phyloP scores from a whole-genome alignment of 108 stramenopile genomes.

The Cylindrotheca closterium region DNA sequence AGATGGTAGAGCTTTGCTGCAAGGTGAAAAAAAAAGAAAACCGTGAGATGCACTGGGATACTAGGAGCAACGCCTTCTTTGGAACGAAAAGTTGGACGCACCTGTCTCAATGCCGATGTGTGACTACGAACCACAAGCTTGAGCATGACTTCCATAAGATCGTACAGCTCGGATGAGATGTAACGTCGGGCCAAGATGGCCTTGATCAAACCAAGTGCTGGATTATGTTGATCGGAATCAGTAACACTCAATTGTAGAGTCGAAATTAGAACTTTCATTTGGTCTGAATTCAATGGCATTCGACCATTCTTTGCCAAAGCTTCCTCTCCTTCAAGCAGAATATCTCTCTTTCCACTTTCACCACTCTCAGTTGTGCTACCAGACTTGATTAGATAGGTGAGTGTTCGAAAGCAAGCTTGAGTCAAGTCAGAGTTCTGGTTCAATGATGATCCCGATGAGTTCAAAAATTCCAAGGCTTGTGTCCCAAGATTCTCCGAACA shows the following conservation, averaged over 20 bases:
- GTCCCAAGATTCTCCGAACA: slow-evolving; percentile 67
- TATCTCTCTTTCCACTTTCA: not conserved
- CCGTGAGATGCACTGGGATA: too few species aligned
- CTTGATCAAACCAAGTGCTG: slow-evolving; percentile 75
- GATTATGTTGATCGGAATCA: slow-evolving; percentile 78
- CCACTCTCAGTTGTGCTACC: not conserved
- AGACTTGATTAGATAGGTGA: slow-evolving; percentile 66
- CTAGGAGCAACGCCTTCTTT: too few species aligned
- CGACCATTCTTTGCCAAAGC: slow-evolving; percentile 4
- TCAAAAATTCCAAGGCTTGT: slow-evolving; percentile 70
- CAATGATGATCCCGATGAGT: slow-evolving; percentile 46
- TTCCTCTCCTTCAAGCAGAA: slow-evolving; percentile 1
- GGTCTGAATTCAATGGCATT: slow-evolving; percentile 58
- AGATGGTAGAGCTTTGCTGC: slow-evolving; percentile 71
- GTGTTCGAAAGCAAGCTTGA: slow-evolving; percentile 88
- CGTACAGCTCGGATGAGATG: slow-evolving; percentile 82
- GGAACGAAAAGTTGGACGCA: too few species aligned
- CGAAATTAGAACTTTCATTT: slow-evolving; percentile 80
- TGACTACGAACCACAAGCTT: slow-evolving; percentile 80
- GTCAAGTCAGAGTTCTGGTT: slow-evolving; percentile 80
- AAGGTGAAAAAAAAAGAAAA: slow-evolving; percentile 3
- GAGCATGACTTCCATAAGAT: slow-evolving; percentile 81
- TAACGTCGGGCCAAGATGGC: slow-evolving; percentile 60
- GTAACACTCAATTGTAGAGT: slow-evolving; percentile 56
- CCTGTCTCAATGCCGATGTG: slow-evolving; percentile 65